These are phyloP conservation scores for Fusarium secorum DNA, from an alignment of 2,329 filamentous ascomycete species.

Conservation along the genomic window DNA sequence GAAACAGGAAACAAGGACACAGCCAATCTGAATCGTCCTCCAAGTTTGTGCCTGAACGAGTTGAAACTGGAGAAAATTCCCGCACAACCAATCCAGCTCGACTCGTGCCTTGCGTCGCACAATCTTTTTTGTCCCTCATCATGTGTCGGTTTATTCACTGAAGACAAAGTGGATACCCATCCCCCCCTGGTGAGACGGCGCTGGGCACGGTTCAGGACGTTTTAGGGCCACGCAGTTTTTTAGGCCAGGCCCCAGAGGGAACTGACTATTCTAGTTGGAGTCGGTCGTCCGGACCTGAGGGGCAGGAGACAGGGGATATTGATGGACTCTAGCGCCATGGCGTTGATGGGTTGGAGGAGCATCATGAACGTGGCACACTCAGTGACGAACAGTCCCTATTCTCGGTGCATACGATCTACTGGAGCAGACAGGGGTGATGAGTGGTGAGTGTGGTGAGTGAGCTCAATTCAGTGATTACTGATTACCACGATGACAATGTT, in stretches of 20 bases:
- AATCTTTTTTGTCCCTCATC: neutral
- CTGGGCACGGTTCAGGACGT: conserved; percentile 18
- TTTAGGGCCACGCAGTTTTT: conserved; percentile 24
- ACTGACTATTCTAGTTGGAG: conserved; percentile 2
- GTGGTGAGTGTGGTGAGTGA: neutral
- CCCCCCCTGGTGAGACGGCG: conserved; percentile 6
- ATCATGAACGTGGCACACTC: conserved; percentile 38
- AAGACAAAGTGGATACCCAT: neutral
- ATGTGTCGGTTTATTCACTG: neutral
- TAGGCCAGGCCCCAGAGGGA: neutral
- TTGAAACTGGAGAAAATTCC: conserved; percentile 22
- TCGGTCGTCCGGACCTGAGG: neutral
- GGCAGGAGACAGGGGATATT: conserved; percentile 16
- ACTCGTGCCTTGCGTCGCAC: conserved; percentile 31
- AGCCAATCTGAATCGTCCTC: conserved; percentile 2
- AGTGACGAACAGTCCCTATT: conserved; percentile 7
- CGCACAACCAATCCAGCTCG: conserved; percentile 31
- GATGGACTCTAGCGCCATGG: conserved; percentile 33
- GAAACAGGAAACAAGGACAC: neutral
- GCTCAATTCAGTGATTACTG: neutral
- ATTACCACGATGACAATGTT: neutral
- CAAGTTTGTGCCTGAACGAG: neutral
- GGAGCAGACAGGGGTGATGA: neutral
- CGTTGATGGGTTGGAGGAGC: conserved; percentile 28
- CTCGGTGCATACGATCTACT: neutral